Base-by-base conservation (phyloP, 2,329 filamentous ascomycete species). In the Thyridium curvatum region DNA sequence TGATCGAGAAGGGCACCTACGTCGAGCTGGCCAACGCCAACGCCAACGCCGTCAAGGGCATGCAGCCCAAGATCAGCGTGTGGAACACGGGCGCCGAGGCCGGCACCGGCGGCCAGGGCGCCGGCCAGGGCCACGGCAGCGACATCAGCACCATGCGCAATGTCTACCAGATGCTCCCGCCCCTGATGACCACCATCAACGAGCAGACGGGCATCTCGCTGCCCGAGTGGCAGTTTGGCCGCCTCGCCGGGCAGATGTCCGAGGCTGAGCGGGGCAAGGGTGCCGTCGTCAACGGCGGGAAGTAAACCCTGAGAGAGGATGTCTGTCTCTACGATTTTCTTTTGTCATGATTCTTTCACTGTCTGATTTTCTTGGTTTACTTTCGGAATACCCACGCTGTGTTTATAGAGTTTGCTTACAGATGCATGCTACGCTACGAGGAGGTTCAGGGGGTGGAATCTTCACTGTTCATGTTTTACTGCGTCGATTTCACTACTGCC, bases 51-150 rank as follows among this genome's bases (percentile, higher is more conserved):
- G 77, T 94, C 55, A 71, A 77, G 37, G 87, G 87, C 18, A 64
- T 94, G 48, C 77, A 89, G 59, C 88, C 88, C 47, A 94, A 94
- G 81, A 93, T 94, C 65, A 89, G 82, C 45, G 80, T 91, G 18
- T 94, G 87, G 88, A 93, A 87, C 57, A 94, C 87, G 8, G 85
- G 85, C 32, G 69, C 58, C 3, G 64, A 62, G 10, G 55, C 49
- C 18, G 60, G 54, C 13, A 62, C 50, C 33, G 58, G 55, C 12
- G 55, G 53, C 18, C 50, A 43, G 15, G 55, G 52, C 32, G 60
- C 56, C 13, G 62, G 56, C 12, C 54, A 56, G 15, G 66, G 61
- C n/a, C 65, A 55, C 32, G 64, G 60, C 18, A 59, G 60, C 31
- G 58, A 61, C 32, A 66, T 74, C 40, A 81, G 86, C 42, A 73